These are phyloP conservation scores for Austroboletus novae-zelandiae DNA, from an alignment of 1,284 basidiomycete species.

Conservation along the genomic window DNA sequence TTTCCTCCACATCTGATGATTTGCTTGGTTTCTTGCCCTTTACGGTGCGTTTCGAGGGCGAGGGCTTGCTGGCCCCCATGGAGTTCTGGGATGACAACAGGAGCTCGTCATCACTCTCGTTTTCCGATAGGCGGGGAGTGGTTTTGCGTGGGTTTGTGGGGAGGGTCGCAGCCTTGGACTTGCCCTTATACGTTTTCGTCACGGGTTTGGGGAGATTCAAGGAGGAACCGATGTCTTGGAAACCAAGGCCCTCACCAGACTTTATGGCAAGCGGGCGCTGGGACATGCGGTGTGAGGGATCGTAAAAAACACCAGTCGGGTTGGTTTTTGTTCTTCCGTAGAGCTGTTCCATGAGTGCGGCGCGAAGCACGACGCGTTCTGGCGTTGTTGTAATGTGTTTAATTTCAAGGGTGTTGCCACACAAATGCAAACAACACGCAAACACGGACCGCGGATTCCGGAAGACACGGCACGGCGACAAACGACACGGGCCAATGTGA, in stretches of 20 bases:
- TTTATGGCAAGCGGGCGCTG: constrained; percentile 26
- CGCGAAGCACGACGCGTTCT: background rate
- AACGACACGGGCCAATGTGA: background rate
- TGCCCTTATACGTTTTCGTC: constrained; percentile 9
- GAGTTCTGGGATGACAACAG: constrained; percentile 30
- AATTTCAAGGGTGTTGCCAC: constrained; percentile 25
- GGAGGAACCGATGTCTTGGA: constrained; percentile 25
- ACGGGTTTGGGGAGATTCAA: constrained; percentile 10
- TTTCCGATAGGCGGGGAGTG: background rate
- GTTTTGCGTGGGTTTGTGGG: background rate
- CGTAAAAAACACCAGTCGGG: constrained; percentile 8
- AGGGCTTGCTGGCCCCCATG: constrained; percentile 8
- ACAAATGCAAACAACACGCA: constrained; percentile 18
- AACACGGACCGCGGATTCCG: background rate
- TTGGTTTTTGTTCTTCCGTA: background rate
- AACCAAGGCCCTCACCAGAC: constrained; percentile 28
- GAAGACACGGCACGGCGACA: background rate
- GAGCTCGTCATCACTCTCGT: constrained; percentile 32
- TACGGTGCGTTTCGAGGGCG: constrained; percentile 9
- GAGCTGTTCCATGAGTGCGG: constrained; percentile 26
- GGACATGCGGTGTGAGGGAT: constrained; percentile 24
- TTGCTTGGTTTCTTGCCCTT: constrained; percentile 1
- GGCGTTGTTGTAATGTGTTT: constrained; percentile 33
- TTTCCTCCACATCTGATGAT: constrained; percentile 4
- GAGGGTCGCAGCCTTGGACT: constrained; percentile 6